Evolutionary conservation across 2,329 filamentous ascomycete genomes (phyloP), one percentile per base, ranked within the genome.

Genomic region (Pseudogymnoascus sp.): DNA sequence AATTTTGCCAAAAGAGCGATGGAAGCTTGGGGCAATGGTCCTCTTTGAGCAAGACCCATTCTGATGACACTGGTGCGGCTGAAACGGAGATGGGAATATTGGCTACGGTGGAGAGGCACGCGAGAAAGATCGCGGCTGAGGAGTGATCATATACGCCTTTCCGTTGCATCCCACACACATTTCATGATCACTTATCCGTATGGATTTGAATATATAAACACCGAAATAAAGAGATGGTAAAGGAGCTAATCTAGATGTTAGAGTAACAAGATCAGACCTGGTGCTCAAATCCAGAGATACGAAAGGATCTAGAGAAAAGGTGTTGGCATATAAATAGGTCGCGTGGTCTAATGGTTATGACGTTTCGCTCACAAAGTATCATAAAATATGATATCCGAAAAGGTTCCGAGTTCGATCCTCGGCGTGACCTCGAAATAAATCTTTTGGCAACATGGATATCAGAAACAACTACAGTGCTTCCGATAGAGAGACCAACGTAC

Each of bases 361-460:
- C 43, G 41, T 49, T 49, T 49, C 43, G 43, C 43, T 49, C 43
- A 49, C 43, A 49, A 49, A 49, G 43, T 49, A 49, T 49, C 43
- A 49, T 25, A 3, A 25, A n/a, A n/a, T 28, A 25, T 49, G 43
- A 49, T 49, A 49, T 49, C 43, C 43, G 43, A 49, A 49, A 49
- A 49, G 43, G 43, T 49, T 49, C 43, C 43, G 43, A 49, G 43
- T 49, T 49, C 43, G 43, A 49, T 49, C 43, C 43, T 49, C 43
- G 43, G 43, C 21, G 21, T 49, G 43, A 49, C 43, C 43, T 49
- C 14, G 11, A 14, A 43, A 43, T 6, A 12, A 41, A 23, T 43
- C 38, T 41, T 41, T 41, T 41, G n/a, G 12, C 31, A 33, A 5
- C 31, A 12, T 33, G 31, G 11, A 33, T 33, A 33, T 33, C 11